These are phyloP conservation scores for Sarocladium kiliense DNA, from an alignment of 2,329 filamentous ascomycete genomes.

Conservation along the genomic window DNA sequence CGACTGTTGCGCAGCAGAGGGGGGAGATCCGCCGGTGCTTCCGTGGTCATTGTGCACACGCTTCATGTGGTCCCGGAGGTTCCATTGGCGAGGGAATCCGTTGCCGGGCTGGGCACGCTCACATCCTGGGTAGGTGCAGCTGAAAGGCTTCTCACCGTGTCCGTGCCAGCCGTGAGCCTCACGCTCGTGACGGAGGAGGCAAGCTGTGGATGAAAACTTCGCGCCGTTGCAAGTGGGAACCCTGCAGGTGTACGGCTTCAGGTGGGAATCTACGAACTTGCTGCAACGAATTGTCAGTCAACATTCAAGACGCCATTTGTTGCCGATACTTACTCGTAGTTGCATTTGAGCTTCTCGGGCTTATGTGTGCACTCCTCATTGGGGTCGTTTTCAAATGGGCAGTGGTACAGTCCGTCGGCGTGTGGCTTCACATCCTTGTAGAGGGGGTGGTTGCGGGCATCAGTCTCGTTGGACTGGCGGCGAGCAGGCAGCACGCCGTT, in stretches of 20 bases:
- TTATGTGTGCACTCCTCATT: slow-evolving; percentile 69
- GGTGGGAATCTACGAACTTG: slow-evolving; percentile 95
- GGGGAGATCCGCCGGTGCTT: slow-evolving; percentile 35
- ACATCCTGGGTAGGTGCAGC: slow-evolving; percentile 83
- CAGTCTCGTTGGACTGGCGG: slow-evolving; percentile 46
- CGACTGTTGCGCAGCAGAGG: slow-evolving; percentile 26
- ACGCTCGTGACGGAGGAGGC: slow-evolving; percentile 87
- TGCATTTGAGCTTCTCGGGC: slow-evolving; percentile 95
- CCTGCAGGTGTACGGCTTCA: slow-evolving; percentile 97
- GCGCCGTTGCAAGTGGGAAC: slow-evolving; percentile 74
- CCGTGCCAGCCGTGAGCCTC: slow-evolving; percentile 95
- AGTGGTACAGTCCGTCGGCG: slow-evolving; percentile 83
- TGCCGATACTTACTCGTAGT: slow-evolving; percentile 76
- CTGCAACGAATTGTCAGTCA: slow-evolving; percentile 42
- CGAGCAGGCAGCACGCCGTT: slow-evolving; percentile 24
- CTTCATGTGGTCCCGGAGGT: slow-evolving; percentile 95
- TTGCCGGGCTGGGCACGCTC: slow-evolving; percentile 77
- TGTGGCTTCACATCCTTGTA: slow-evolving; percentile 63
- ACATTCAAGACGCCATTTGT: background rate
- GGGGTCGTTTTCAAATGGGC: slow-evolving; percentile 70
- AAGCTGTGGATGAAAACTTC: slow-evolving; percentile 91
- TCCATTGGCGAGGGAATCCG: slow-evolving; percentile 93
- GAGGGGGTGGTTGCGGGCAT: slow-evolving; percentile 61
- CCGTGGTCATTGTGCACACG: slow-evolving; percentile 72
- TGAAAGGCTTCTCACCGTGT: slow-evolving; percentile 86